Base-by-base conservation (phyloP, 768 basidiomycete species). In the Suillus lakei region DNA sequence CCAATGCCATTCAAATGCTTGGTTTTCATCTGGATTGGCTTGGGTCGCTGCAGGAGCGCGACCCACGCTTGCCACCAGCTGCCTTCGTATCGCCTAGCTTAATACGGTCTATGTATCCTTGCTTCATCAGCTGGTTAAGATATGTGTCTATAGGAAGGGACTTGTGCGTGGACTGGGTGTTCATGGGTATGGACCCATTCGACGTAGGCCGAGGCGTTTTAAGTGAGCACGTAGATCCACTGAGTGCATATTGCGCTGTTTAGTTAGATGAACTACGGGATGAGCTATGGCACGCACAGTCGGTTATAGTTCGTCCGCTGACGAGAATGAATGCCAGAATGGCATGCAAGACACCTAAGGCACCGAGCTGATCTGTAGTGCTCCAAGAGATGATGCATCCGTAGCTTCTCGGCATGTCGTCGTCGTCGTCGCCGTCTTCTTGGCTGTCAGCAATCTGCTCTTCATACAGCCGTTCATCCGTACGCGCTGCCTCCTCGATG, bases 271-370 rank as follows among this genome's bases (percentile, higher is more conserved):
- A 46, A 39, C 18, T 34, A 30, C 36, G 30, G 30, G 30, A 64
- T 21, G 30, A 55, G 61, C 53, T 41, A 62, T n/a, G 3, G 12
- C 44, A 70, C 75, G 39, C 70, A 96, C 96, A 76, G 70, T 98
- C 95, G 32, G 82, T 81, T 21, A 98, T 81, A 16, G 86, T 84
- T 12, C 91, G 81, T 53, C 93, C 93, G 68, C 86, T 89, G 51
- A 91, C 91, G n/a, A 99, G 82, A 55, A 99, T 88, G 28, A 98
- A 80, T 0, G 91, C 88, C 12, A 98, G 85, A 43, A 99, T 84
- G 18, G 93, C 86, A 63, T 94, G 91, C 16, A 96, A 82, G 5
- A 98, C 77, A 9, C 95, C 96, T 28, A 91, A 73, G 3, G 85
- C 72, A 2, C 85, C 89, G 1, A 94, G 80, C 67, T 96, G 84